These are phyloP conservation scores for Brettanomyces anomalus DNA, from an alignment of 805 yeast species.

Conservation along the genomic window DNA sequence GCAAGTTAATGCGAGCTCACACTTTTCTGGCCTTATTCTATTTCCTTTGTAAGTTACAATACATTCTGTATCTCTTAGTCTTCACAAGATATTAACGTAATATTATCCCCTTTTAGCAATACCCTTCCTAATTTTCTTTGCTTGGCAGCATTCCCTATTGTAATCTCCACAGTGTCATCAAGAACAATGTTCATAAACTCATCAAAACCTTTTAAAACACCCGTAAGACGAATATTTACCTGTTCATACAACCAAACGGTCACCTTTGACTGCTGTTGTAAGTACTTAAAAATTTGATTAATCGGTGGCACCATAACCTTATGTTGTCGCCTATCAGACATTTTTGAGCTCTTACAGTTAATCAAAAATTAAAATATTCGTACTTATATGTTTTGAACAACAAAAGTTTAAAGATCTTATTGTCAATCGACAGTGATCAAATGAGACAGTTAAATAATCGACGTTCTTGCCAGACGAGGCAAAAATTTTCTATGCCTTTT, in stretches of 20 bases:
- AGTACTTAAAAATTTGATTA: slow-evolving; percentile 76
- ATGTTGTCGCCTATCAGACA: slow-evolving; percentile 36
- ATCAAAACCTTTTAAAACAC: slow-evolving; percentile 86
- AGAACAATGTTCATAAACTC: slow-evolving; percentile 85
- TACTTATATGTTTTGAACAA: not conserved
- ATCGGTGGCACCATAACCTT: slow-evolving; percentile 78
- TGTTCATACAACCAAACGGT: slow-evolving; percentile 90
- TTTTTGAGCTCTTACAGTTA: slow-evolving; percentile 8
- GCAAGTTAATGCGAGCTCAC: too few relatives aligned
- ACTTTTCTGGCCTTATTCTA: too few relatives aligned
- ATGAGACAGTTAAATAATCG: too few relatives aligned
- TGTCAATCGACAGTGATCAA: too few relatives aligned
- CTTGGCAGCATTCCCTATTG: slow-evolving; percentile 30
- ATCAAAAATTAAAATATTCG: not conserved
- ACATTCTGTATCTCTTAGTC: too few relatives aligned
- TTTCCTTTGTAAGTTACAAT: too few relatives aligned
- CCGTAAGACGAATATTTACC: slow-evolving; percentile 65
- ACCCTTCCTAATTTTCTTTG: slow-evolving; percentile 60
- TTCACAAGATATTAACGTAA: slow-evolving; percentile 52
- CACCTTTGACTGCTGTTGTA: slow-evolving; percentile 75
- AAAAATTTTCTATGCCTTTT: too few relatives aligned
- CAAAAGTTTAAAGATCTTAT: too few relatives aligned
- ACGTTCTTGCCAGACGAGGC: too few relatives aligned
- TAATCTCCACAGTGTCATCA: slow-evolving; percentile 58
- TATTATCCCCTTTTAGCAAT: slow-evolving; percentile 87